These are phyloP conservation scores for Rachicladosporium sp. DNA, from an alignment of 2,329 filamentous ascomycete genomes.

Conservation along the genomic window DNA sequence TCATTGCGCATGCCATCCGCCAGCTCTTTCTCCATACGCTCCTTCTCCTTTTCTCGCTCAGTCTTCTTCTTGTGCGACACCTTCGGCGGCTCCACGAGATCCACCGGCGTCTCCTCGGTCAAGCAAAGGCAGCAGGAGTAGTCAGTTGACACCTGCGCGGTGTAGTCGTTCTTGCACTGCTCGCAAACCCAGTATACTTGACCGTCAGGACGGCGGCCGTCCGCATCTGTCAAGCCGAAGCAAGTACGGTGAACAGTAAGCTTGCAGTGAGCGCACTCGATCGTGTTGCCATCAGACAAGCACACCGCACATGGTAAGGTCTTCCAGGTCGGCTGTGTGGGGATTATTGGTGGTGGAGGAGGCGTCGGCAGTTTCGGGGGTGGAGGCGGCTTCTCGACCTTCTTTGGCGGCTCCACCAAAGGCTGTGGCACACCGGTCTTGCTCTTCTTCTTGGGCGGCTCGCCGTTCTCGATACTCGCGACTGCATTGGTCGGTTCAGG, in stretches of 20 bases:
- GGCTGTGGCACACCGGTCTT: constrained; percentile 31
- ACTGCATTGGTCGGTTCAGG: constrained; percentile 12
- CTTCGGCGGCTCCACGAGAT: constrained; percentile 74
- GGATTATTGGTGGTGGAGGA: constrained; percentile 51
- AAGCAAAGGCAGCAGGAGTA: constrained; percentile 93
- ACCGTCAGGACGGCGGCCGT: constrained; percentile 38
- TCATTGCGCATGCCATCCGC: constrained; percentile 67
- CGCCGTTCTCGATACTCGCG: constrained; percentile 48
- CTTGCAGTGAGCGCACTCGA: constrained; percentile 76
- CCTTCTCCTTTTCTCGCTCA: constrained; percentile 81
- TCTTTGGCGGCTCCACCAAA: constrained; percentile 42
- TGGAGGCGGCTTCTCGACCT: constrained; percentile 38
- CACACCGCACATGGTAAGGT: constrained; percentile 79
- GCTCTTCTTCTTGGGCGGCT: constrained; percentile 49
- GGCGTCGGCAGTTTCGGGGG: constrained; percentile 41
- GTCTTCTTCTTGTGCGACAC: constrained; percentile 75
- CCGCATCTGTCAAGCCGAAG: constrained; percentile 66
- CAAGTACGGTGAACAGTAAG: constrained; percentile 84
- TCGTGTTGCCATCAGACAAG: constrained; percentile 56
- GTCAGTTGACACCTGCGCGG: constrained; percentile 79
- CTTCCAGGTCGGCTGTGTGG: constrained; percentile 67
- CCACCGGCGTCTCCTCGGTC: constrained; percentile 65
- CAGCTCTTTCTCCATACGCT: constrained; percentile 73
- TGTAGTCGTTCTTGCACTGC: constrained; percentile 90
- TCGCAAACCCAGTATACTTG: constrained; percentile 81